Conservation (phyloP, 371 early-diverging fungal species). For the Saksenaea oblongispora region DNA sequence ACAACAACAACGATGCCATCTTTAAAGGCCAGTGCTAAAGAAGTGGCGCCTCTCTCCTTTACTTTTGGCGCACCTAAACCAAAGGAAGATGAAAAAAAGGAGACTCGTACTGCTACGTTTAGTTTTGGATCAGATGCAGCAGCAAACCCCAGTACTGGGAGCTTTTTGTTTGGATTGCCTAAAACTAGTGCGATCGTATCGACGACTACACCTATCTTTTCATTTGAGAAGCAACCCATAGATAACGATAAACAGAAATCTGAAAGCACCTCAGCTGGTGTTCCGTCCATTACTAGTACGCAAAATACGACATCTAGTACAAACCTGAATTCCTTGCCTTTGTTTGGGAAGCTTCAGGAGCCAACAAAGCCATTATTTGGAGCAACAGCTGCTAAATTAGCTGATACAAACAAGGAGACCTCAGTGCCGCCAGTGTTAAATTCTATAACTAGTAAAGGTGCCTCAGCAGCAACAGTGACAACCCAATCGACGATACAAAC, state of each 20-base stretch:
- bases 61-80: background rate
- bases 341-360: background rate
- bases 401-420: background rate
- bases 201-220: background rate
- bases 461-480: conserved; percentile 2
- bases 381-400: too few relatives aligned
- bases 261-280: background rate
- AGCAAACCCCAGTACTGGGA: background rate
- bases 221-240: background rate
- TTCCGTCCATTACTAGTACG: background rate
- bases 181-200: background rate
- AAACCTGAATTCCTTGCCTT: background rate
- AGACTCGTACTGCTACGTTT: background rate
- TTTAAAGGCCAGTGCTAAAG: too few relatives aligned
- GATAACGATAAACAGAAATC: background rate
- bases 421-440: conserved; percentile 5
- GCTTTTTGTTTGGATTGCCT: background rate
- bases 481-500: background rate
- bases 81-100: background rate
- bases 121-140: background rate
- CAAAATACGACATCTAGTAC: background rate
- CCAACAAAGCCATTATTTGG: background rate
- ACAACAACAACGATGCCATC: too few relatives aligned
- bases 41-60: too few relatives aligned
- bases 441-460: background rate